Percentiles rank a stretch among this genome's conserved stretches.
Evolutionary conservation across 257 asterid species (phyloP).

Genomic region (Lavandula angustifolia): DNA sequence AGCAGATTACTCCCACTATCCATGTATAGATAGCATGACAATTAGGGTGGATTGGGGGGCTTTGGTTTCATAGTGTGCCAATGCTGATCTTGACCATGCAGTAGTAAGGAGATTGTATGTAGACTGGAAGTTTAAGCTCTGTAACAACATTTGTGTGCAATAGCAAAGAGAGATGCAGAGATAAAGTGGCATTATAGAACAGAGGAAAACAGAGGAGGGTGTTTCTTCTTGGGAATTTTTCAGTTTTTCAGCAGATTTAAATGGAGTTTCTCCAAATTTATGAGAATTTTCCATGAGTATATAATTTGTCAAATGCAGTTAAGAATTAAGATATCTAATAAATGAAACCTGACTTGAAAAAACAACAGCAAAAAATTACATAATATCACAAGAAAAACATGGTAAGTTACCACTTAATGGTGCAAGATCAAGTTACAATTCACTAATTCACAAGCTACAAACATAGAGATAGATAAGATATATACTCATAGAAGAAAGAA

Average conservation of each 20-base stretch:
- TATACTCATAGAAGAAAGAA: background rate
- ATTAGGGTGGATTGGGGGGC: background rate
- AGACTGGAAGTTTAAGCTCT: background rate
- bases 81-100: background rate
- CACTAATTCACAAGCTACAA: constrained; percentile 20
- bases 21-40: constrained; percentile 28
- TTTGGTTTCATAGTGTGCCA: background rate
- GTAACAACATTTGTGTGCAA: background rate
- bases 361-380: background rate
- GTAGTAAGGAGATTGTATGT: background rate
- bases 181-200: background rate
- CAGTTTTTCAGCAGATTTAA: background rate
- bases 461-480: background rate
- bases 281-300: background rate
- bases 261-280: background rate
- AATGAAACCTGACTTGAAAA: background rate
- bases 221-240: too few relatives aligned
- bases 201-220: too few relatives aligned
- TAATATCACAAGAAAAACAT: constrained; percentile 2
- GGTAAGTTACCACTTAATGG: constrained; percentile 6
- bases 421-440: background rate
- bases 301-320: too few relatives aligned
- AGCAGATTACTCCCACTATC: constrained; percentile 25
- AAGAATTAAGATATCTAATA: too few relatives aligned
- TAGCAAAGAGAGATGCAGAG: background rate